Evolutionary conservation across 805 yeast species (phyloP), one percentile per base, ranked within the genome.

Genomic region (Kodamaea restingae): DNA sequence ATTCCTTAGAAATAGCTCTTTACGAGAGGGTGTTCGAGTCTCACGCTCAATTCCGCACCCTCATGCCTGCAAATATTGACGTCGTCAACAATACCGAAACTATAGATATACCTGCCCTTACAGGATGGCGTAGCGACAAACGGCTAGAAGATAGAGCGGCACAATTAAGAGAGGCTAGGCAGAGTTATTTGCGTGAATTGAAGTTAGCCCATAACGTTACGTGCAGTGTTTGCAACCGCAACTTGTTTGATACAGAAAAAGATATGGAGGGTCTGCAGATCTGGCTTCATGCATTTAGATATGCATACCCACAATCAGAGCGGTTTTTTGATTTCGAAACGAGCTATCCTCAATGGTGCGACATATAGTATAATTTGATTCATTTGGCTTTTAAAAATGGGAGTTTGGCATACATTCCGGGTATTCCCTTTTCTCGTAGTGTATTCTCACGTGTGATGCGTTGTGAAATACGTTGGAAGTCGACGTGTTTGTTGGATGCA

Each of bases 221-320:
- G 3, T 73, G 78, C 46, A 39, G 41, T 1, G 58, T 44, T 12
- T 73, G 79, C 48, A 52, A 51, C 3, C 45, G 57, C 3, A 40
- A 43, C n/a, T 40, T 70, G 10, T 67, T 57, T 29, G 53, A 58
- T 38, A 37, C 53, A 9, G 59, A 56, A 31, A 61, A 58, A 9
- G 51, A 54, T 17, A 46, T 51, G 11, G 48, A 57, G 3, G 58
- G 58, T 14, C 49, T 55, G 45, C 54, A 56, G 8, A 60, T 77
- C 22, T 76, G 69, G 63, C 56, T 77, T 38, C 81, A 77, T 57
- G 75, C 81, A 2, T 58, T 48, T 29, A 55, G 56, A 25, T 73
- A 76, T 43, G 36, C 41, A 32, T 46, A 47, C 35, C 18, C 37
- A n/a, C 35, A 28, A 3, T 18, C 51, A 51, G 17, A 59, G 61